Conservation (phyloP, 2,329 filamentous ascomycete genomes). For the Trichocomaceae sp. region DNA sequence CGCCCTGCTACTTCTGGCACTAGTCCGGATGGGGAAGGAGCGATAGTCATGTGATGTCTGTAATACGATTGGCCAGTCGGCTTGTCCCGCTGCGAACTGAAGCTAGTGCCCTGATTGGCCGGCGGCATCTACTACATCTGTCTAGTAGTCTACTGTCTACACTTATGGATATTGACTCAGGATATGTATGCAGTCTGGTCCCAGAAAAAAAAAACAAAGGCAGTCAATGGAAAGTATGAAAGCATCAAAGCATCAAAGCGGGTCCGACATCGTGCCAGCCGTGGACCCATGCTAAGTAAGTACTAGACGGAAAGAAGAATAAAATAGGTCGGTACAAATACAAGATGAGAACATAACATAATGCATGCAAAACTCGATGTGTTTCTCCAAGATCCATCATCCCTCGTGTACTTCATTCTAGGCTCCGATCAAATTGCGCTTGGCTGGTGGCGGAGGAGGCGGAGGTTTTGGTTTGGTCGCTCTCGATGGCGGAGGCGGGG, state of each 20-base stretch:
- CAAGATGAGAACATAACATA: background rate
- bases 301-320: no score
- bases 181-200: background rate
- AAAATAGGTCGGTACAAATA: background rate
- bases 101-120: background rate
- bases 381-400: background rate
- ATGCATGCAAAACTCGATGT: background rate
- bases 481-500: slow-evolving; percentile 56
- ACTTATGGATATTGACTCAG: background rate
- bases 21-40: background rate
- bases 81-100: no score
- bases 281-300: background rate
- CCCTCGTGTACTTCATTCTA: slow-evolving; percentile 22
- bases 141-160: background rate
- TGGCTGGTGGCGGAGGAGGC: slow-evolving; percentile 52
- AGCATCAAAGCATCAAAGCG: no score
- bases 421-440: slow-evolving; percentile 41
- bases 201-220: background rate
- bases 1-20: background rate
- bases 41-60: background rate
- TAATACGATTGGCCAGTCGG: no score
- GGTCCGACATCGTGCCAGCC: slow-evolving; percentile 5
- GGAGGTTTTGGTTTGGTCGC: slow-evolving; percentile 61
- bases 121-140: background rate
- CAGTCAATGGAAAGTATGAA: background rate